phyloP scores from a whole-genome alignment of 2,329 filamentous ascomycete genomes.

The Trichophyton benhamiae region DNA sequence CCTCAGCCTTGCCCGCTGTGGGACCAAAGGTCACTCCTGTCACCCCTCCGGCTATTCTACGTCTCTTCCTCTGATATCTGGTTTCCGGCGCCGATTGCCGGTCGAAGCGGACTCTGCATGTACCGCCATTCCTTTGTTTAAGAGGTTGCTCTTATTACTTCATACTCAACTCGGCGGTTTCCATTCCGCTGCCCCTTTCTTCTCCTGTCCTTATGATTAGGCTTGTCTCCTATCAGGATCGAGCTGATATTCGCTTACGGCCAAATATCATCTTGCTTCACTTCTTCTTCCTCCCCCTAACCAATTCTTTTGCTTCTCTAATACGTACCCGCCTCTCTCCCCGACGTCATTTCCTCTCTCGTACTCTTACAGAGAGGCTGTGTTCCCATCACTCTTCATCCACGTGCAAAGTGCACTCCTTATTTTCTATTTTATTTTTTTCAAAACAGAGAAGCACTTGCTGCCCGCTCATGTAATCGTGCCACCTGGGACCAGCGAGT shows the following conservation, averaged over 20 bases:
- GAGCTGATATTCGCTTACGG: neutral
- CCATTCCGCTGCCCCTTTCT: neutral
- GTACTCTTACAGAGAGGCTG: conserved; percentile 2
- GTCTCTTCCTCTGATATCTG: neutral
- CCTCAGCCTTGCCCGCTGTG: neutral
- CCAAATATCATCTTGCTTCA: neutral
- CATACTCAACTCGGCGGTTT: neutral
- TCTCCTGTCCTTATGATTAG: neutral
- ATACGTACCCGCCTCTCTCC: too few relatives aligned
- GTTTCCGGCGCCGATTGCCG: neutral
- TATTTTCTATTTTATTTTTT: neutral
- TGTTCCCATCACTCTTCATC: neutral
- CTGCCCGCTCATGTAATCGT: neutral
- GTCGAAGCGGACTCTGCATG: neutral
- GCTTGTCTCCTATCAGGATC: neutral
- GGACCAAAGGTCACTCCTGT: neutral
- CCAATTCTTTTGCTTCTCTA: neutral
- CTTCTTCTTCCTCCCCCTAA: neutral
- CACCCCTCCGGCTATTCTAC: neutral
- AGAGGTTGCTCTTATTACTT: neutral
- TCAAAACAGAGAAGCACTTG: neutral
- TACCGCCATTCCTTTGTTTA: conserved; percentile 1
- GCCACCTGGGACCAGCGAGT: conserved; percentile 1
- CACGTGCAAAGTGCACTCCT: neutral
- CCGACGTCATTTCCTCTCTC: conserved; percentile 1